Base-by-base conservation (phyloP, 176 grass and related monocot species). In the Cocos nucifera region DNA sequence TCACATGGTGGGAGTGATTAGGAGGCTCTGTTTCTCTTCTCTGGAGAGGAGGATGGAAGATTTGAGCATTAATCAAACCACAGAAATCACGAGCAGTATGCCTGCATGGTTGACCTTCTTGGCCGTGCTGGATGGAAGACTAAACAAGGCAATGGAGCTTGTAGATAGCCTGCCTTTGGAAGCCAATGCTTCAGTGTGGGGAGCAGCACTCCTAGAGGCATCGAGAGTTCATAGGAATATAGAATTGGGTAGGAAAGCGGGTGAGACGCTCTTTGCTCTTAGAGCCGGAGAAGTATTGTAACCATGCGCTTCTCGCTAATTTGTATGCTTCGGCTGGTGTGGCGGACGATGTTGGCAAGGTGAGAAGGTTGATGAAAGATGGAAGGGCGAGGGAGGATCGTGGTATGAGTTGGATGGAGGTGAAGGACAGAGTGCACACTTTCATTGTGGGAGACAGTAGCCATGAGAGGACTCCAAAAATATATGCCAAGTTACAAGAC, bases 401-500 rank as follows among this genome's bases (percentile, higher is more conserved):
- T 59, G 92, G 83, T 28, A 88, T 88, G 74, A 97, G 92, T 49
- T 97, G 92, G 92, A 77, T 97, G n/a, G 92, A 97, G 76, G 17
- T 73, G 60, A 97, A 90, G 75, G 79, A 85, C 59, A 79, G 67
- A 70, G 81, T 91, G 63, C 87, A 91, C 67, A 88, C 86, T 63
- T 97, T 85, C 71, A 78, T 85, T 67, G 87, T 88, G 16, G 84
- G 84, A 44, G 90, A 95, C 57, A 79, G 78, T 58, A 83, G 66
- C 62, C 90, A 95, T 58, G 66, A 57, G 17, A 86, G 73, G 58
- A 77, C 81, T 35, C 64, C 15, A 44, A 66, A 97, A 24, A 91
- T 97, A 82, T 21, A 21, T 21, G 21, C 21, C 21, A 21, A 21
- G 21, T 21, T 21, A 21, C 21, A 21, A 21, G 21, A 21, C 21